Conservation (phyloP, 2,329 filamentous ascomycete species). For the Colletotrichum tofieldiae region DNA sequence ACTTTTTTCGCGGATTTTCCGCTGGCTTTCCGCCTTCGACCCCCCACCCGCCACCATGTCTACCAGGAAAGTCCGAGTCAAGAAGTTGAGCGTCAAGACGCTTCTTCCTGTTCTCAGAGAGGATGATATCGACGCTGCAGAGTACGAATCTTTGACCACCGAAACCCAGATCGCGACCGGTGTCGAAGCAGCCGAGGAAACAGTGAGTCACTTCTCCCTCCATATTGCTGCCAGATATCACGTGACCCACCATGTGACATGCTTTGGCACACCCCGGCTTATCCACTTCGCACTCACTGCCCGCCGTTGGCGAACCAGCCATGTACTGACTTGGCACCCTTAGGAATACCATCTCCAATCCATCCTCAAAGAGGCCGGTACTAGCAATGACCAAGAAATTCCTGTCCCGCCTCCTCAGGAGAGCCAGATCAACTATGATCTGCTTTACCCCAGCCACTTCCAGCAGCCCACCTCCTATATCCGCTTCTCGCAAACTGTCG, state of each 20-base stretch:
- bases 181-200: constrained; percentile 97
- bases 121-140: constrained; percentile 87
- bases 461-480: constrained; percentile 93
- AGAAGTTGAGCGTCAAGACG: constrained; percentile 94
- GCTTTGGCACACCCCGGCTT: constrained; percentile 35
- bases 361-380: constrained; percentile 73
- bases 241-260: constrained; percentile 65
- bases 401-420: constrained; percentile 76
- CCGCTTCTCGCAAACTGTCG: constrained; percentile 97
- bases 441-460: constrained; percentile 85
- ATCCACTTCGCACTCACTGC: constrained; percentile 26
- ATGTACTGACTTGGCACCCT: constrained; percentile 50
- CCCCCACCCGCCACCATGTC: constrained; percentile 67
- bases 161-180: constrained; percentile 93
- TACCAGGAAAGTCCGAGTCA: constrained; percentile 82
- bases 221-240: constrained; percentile 58
- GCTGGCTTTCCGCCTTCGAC: constrained; percentile 60
- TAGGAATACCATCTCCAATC: constrained; percentile 97
- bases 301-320: background rate
- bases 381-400: constrained; percentile 73
- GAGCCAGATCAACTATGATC: constrained; percentile 85
- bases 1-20: constrained; percentile 76
- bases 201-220: constrained; percentile 76
- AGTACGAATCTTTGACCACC: constrained; percentile 89
- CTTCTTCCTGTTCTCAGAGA: constrained; percentile 90